phyloP scores from a whole-genome alignment of 352 stramenopile species.

The Globisporangium recalcitrans region DNA sequence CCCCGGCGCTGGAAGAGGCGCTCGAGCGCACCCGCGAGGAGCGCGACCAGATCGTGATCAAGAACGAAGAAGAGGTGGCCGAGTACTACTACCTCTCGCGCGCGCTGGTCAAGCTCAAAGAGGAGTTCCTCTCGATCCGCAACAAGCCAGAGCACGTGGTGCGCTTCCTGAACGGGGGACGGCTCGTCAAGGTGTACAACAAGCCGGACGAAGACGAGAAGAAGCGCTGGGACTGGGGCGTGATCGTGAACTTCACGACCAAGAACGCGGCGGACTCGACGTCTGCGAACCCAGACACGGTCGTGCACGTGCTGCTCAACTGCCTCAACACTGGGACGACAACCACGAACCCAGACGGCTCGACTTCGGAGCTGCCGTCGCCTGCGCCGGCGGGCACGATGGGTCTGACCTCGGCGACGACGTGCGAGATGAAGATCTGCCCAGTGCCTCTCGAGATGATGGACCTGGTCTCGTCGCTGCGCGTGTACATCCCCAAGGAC shows the following conservation, averaged over 20 bases:
- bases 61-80: conserved; percentile 85
- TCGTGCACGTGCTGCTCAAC: conserved; percentile 81
- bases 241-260: conserved; percentile 84
- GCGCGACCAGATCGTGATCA: conserved; percentile 85
- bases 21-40: conserved; percentile 79
- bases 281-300: conserved; percentile 52
- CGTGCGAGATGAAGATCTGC: conserved; percentile 82
- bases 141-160: conserved; percentile 91
- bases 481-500: conserved; percentile 85
- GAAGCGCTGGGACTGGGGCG: conserved; percentile 78
- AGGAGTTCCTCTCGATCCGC: conserved; percentile 90
- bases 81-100: conserved; percentile 89
- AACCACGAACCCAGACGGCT: conserved; percentile 25
- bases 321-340: conserved; percentile 32
- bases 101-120: conserved; percentile 89
- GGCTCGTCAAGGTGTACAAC: conserved; percentile 85
- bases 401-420: conserved; percentile 41
- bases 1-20: conserved; percentile 70
- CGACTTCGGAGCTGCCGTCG: conserved; percentile 32
- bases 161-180: conserved; percentile 92
- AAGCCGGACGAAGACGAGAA: conserved; percentile 41
- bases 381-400: conserved; percentile 57
- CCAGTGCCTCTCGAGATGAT: conserved; percentile 76
- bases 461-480: conserved; percentile 69
- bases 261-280: conserved; percentile 68